Base-by-base conservation (phyloP, 139 green algal species). In the Coelastrella sp. region DNA sequence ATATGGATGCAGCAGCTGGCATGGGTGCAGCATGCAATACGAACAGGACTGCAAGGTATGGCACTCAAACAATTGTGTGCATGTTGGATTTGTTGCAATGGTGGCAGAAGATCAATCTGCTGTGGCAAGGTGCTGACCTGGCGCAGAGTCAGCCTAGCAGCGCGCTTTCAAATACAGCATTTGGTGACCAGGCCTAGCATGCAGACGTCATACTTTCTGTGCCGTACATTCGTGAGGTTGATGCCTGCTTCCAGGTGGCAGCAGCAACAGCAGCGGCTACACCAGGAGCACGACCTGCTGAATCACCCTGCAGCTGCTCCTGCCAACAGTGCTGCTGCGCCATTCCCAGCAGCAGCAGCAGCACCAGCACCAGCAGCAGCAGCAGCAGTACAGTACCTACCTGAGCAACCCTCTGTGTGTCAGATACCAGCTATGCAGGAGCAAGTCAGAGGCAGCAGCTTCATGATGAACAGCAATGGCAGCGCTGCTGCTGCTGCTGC, bases 361-460 rank as follows among this genome's bases (percentile, higher is more conserved):
- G 35, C 17, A 27, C 78, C 25, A 66, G 35, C 35, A 49, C 35
- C 6, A 19, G 49, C 78, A 83, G 78, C 49, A 65, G n/a, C 78
- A 65, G 15, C 49, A 25, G 25, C 10, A 27, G 5, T 9, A 27
- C 35, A 83, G 49, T n/a, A n/a, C 10, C 27, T 83, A 9, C 78
- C 78, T 63, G 78, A 83, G 78, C 78, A 83, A 27, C 78, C 78
- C 12, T 83, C 49, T 6, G 60, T 83, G 78, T 14, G 78, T 8
- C 78, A 83, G 27, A 57, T 83, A 7, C 49, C 78, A 61, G 78
- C 78, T 25, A 83, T 85, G 57, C n/a, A 57, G 20, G 35, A 58
- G 57, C 80, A 85, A 49, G 57, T 57, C 27, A 59, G 0, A 85
- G 80, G 80, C 57, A 85, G 20, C 56, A 70, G 19, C 15, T 56